phyloP scores from a whole-genome alignment of 169 alveolate species.

The Plasmodium gaboni region DNA sequence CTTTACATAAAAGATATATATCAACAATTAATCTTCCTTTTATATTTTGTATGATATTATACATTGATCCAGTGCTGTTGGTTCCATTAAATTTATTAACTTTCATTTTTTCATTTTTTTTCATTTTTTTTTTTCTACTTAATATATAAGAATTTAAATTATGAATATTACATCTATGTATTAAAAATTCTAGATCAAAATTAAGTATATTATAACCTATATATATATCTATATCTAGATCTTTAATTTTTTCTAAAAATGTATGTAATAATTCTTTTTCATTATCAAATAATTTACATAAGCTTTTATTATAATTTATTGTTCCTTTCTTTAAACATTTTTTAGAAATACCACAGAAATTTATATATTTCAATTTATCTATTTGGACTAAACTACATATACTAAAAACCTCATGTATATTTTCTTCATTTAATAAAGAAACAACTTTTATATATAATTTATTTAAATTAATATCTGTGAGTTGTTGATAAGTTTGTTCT shows the following conservation, averaged over 20 bases:
- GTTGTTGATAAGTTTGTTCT: not conserved
- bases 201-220: slow-evolving; percentile 64
- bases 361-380: slow-evolving; percentile 41
- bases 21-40: slow-evolving; percentile 66
- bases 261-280: slow-evolving; percentile 36
- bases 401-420: slow-evolving; percentile 57
- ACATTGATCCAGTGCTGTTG: slow-evolving; percentile 62
- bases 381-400: slow-evolving; percentile 32
- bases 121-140: slow-evolving; percentile 67
- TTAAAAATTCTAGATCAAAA: slow-evolving; percentile 60
- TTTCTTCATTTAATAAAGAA: slow-evolving; percentile 47
- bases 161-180: slow-evolving; percentile 69
- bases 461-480: slow-evolving; percentile 45
- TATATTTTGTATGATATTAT: slow-evolving; percentile 40
- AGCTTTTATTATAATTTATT: slow-evolving; percentile 10
- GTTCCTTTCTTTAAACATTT: slow-evolving; percentile 8
- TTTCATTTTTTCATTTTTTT: slow-evolving; percentile 67
- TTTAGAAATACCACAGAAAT: slow-evolving; percentile 35
- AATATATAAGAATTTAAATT: slow-evolving; percentile 33
- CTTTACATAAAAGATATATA: slow-evolving; percentile 47
- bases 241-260: slow-evolving; percentile 37
- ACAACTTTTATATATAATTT: slow-evolving; percentile 53
- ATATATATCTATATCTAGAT: slow-evolving; percentile 57
- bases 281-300: slow-evolving; percentile 25
- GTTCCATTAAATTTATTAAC: slow-evolving; percentile 72